Conservation (phyloP, 2,329 filamentous ascomycete genomes). For the Colletotrichum orchidophilum region DNA sequence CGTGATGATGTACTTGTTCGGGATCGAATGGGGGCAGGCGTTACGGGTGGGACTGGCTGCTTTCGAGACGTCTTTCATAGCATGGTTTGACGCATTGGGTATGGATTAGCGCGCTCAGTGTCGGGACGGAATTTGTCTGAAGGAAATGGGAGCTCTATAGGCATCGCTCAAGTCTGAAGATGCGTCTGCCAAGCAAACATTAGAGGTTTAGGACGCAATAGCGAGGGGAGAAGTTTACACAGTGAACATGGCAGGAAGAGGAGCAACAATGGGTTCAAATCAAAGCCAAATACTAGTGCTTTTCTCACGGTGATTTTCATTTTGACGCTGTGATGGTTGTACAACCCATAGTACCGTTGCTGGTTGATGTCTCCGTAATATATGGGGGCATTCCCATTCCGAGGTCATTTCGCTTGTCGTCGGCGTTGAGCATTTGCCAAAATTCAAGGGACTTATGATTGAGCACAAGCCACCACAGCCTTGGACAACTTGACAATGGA, state of each 20-base stretch:
- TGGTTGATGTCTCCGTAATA: too few species aligned
- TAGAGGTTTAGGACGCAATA: not conserved
- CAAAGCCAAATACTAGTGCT: not conserved
- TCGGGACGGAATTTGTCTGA: slow-evolving; percentile 11
- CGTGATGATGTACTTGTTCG: slow-evolving; percentile 30
- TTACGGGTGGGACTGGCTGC: slow-evolving; percentile 10
- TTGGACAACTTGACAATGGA: not conserved
- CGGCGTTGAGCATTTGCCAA: not conserved
- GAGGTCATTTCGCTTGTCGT: slow-evolving; percentile 23
- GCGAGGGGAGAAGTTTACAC: not conserved
- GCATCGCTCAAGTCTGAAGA: not conserved
- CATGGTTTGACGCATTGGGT: slow-evolving; percentile 23
- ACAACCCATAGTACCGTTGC: too few species aligned
- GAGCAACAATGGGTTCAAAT: not conserved
- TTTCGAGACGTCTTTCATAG: slow-evolving; percentile 15
- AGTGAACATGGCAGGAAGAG: not conserved
- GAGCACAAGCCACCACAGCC: slow-evolving; percentile 29
- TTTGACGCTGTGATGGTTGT: too few species aligned
- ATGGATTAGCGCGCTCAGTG: slow-evolving; percentile 6
- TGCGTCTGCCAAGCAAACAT: not conserved
- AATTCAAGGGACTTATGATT: not conserved
- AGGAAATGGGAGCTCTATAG: slow-evolving; percentile 1
- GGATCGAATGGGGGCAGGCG: slow-evolving; percentile 23
- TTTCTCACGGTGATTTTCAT: too few species aligned
- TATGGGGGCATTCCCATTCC: not conserved